Conservation (phyloP, 495 filamentous ascomycete species). For the Neurospora sp. region DNA sequence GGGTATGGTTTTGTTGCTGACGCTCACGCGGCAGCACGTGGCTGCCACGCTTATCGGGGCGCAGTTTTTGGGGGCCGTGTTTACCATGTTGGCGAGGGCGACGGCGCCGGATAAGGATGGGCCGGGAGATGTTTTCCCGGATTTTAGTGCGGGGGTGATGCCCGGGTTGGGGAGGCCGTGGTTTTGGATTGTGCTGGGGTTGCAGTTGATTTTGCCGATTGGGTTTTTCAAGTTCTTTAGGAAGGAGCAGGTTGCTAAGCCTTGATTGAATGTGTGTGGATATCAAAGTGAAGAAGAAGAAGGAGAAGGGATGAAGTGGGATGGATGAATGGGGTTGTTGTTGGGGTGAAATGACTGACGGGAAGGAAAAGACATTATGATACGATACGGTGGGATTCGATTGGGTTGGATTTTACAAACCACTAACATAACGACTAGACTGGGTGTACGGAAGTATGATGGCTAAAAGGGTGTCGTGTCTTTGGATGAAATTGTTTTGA, state of each 20-base stretch:
- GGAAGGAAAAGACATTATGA: no score
- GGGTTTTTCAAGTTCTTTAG: constrained; percentile 58
- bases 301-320: no score
- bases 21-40: constrained; percentile 49
- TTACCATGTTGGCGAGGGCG: constrained; percentile 44
- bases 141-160: constrained; percentile 30
- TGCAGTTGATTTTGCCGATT: constrained; percentile 51
- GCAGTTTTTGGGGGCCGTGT: constrained; percentile 43
- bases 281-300: no score
- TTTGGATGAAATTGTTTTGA: background rate
- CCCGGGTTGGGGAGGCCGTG: constrained; percentile 42
- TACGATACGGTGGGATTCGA: no score
- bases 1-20: constrained; percentile 52
- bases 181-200: constrained; percentile 55
- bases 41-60: constrained; percentile 44
- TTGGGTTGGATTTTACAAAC: no score
- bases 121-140: constrained; percentile 51
- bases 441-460: background rate
- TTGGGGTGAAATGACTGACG: no score
- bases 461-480: background rate
- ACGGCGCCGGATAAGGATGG: constrained; percentile 46
- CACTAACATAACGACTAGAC: background rate
- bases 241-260: constrained; percentile 61
- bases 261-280: constrained; percentile 24
- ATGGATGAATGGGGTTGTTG: background rate